Percentiles rank a stretch among this genome's conserved stretches.
Conservation (phyloP, 2,329 filamentous ascomycete species). For the Lachnellula arida region DNA sequence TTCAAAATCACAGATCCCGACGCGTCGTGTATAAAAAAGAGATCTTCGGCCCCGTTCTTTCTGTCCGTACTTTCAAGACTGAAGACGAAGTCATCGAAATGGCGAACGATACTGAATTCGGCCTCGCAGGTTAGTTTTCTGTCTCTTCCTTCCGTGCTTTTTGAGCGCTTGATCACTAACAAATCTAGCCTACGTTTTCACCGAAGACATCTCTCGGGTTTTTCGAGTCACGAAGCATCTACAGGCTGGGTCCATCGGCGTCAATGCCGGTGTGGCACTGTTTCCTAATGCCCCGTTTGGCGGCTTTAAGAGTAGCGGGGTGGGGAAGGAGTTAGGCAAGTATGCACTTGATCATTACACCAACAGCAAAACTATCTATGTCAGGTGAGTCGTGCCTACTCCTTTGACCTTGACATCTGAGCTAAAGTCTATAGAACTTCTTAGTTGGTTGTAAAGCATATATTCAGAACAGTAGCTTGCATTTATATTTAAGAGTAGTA, state of each 20-base stretch:
- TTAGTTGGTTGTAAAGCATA: too few relatives aligned
- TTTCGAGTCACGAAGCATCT: not conserved
- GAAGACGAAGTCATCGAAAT: constrained; percentile 55
- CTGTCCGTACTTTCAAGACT: constrained; percentile 47
- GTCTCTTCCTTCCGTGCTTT: too few relatives aligned
- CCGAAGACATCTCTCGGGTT: constrained; percentile 46
- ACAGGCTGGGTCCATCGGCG: too few relatives aligned
- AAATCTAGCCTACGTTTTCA: constrained; percentile 44
- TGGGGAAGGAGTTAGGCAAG: constrained; percentile 46
- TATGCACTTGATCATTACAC: constrained; percentile 47
- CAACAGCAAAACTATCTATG: constrained; percentile 37
- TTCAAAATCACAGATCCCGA: constrained; percentile 32
- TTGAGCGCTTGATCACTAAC: too few relatives aligned
- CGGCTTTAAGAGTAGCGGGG: constrained; percentile 48
- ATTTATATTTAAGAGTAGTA: too few relatives aligned
- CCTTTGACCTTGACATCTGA: too few relatives aligned
- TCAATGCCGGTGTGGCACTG: constrained; percentile 8
- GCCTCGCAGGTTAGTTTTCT: constrained; percentile 50
- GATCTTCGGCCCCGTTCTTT: constrained; percentile 57
- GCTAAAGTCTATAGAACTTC: too few relatives aligned
- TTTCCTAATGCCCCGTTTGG: constrained; percentile 45
- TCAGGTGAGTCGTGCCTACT: constrained; percentile 41
- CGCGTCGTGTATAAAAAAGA: constrained; percentile 53
- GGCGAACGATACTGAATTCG: constrained; percentile 62
- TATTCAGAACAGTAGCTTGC: too few relatives aligned